These are phyloP conservation scores for Macaranga tanarius DNA, from an alignment of 441 rosid genomes.

Conservation along the genomic window DNA sequence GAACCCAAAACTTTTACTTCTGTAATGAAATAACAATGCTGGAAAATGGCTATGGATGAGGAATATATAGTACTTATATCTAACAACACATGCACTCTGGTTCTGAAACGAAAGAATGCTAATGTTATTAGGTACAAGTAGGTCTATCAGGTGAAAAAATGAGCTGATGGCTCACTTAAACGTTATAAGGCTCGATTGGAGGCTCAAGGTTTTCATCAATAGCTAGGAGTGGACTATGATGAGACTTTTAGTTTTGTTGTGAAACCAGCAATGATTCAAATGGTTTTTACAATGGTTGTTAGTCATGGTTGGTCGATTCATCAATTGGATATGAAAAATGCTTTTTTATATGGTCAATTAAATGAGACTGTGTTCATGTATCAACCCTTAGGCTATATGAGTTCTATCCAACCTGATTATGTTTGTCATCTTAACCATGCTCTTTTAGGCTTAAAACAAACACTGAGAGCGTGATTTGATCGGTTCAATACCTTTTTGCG, in stretches of 20 bases:
- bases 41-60: not conserved
- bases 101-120: not conserved
- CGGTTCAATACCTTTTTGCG: not conserved
- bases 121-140: not conserved
- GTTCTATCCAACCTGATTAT: not conserved
- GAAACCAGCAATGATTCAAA: not conserved
- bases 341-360: not conserved
- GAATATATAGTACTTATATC: not conserved
- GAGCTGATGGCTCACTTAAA: not conserved
- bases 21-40: not conserved
- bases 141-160: not conserved
- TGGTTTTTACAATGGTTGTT: not conserved
- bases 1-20: not conserved
- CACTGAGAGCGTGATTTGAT: not conserved
- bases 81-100: not conserved
- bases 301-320: not conserved
- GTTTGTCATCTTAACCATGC: not conserved
- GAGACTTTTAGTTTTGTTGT: not conserved
- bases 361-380: not conserved
- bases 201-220: not conserved
- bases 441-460: not conserved
- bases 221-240: not conserved
- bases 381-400: not conserved
- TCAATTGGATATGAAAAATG: not conserved
- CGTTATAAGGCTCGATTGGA: not conserved